Conservation (phyloP, 352 stramenopile genomes). For the Phytophthora sp. region DNA sequence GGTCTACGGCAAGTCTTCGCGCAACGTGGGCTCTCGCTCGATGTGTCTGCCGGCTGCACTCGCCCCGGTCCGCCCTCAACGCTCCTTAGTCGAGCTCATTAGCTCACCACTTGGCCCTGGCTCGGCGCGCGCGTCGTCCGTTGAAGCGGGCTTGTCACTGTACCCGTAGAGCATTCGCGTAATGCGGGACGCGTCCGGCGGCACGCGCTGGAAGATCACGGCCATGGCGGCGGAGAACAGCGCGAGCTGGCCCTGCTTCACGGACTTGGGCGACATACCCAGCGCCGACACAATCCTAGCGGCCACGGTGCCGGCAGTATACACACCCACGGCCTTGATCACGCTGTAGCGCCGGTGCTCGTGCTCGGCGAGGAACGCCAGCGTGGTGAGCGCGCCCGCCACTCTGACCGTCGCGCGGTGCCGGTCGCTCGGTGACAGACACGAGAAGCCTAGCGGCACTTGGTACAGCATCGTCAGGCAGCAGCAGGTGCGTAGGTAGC, state of each 20-base stretch:
- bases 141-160: conserved; percentile 22
- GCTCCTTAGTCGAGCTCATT: conserved; percentile 20
- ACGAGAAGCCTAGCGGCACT: conserved; percentile 61
- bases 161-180: conserved; percentile 67
- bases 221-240: conserved; percentile 48
- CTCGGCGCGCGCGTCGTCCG: conserved; percentile 15
- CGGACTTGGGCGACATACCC: conserved; percentile 11
- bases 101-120: conserved; percentile 10
- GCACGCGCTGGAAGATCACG: conserved; percentile 50
- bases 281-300: conserved; percentile 29
- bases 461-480: conserved; percentile 71
- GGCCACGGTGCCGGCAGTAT: conserved; percentile 47
- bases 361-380: conserved; percentile 59
- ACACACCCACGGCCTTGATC: conserved; percentile 64
- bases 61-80: conserved; percentile 18
- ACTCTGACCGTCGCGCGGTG: conserved; percentile 40
- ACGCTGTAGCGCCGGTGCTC: conserved; percentile 55
- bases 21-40: not conserved
- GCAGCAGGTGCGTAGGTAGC: conserved; percentile 63
- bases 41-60: not conserved
- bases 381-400: conserved; percentile 45
- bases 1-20: conserved; percentile 5
- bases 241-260: conserved; percentile 43
- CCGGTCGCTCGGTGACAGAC: conserved; percentile 40
- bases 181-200: conserved; percentile 49